Base-by-base conservation (phyloP, 2,329 filamentous ascomycete species). In the Curvularia verruculosa region DNA sequence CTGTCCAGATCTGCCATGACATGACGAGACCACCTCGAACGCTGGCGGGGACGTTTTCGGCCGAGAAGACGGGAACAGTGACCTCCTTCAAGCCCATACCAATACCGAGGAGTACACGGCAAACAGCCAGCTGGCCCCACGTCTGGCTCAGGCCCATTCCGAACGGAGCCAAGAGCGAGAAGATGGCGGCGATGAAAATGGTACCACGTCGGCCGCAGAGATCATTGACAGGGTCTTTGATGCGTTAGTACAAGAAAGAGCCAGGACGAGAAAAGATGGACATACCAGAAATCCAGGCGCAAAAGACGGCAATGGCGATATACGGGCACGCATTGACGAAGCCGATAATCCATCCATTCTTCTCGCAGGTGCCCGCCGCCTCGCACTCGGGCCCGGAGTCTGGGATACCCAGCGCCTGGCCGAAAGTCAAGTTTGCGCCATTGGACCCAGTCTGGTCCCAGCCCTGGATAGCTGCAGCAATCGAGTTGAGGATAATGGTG, bases 401-500 rank as follows among this genome's bases (percentile, higher is more conserved):
- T 3, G 70, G 66, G 21, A 75, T 73, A 28, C 69, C 67, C 31
- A 73, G 67, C 0, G 66, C 61, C 0, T 72, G 57, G 0, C 85
- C 85, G 62, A 88, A 88, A 52, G 83, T 82, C 60, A 88, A 77
- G 60, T 86, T 88, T 36, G 86, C 85, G 36, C 74, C 75, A 50
- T 73, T 70, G n/a, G 67, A 69, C 4, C 66, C 69, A 5, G 85
- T 88, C 71, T 88, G 85, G 65, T 89, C 86, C 87, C 86, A 89
- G 19, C 87, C 86, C 31, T 80, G 76, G 26, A 90, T 86, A n/a
- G 87, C 87, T 5, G 88, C 88, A 39, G 86, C 87, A 52, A 90
- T 84, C 10, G 88, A 89, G 71, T 87, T 89, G 34, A 86, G 84
- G 7, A 85, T 77, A 60, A 91, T 87, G 50, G 88, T 89, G 52